Conservation (phyloP, 306 rosid genomes). For the Neltuma alba region DNA sequence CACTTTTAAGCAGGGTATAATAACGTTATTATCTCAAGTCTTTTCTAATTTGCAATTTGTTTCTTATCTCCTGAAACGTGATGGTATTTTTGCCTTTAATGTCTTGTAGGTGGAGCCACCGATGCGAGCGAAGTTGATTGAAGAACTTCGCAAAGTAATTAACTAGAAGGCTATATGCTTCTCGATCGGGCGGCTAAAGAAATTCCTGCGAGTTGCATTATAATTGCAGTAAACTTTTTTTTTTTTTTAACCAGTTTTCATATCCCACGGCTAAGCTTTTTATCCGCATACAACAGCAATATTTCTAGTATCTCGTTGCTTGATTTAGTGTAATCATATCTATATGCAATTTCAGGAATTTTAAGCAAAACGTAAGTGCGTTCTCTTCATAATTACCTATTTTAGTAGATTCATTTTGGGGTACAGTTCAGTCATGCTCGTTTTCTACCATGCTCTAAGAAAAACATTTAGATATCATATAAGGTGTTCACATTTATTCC, state of each 20-base stretch:
- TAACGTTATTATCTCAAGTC: neutral
- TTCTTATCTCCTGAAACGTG: conserved; percentile 24
- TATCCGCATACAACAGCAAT: neutral
- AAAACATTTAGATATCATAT: neutral
- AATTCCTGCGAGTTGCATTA: neutral
- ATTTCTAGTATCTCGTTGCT: conserved; percentile 23
- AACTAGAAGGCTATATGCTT: conserved; percentile 34
- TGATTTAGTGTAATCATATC: conserved; percentile 34
- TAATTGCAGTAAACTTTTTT: neutral
- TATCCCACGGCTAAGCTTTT: conserved; percentile 1
- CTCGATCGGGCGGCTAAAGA: neutral
- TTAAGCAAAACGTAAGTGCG: neutral
- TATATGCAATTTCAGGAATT: conserved; percentile 32
- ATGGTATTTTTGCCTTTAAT: conserved; percentile 32
- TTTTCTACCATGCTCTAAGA: neutral
- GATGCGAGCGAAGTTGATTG: conserved; percentile 53
- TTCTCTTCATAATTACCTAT: neutral
- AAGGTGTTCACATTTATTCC: neutral
- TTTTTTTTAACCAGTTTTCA: conserved; percentile 17
- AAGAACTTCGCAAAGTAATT: conserved; percentile 82
- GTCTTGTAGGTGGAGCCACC: conserved; percentile 77
- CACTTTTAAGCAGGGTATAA: conserved; percentile 88
- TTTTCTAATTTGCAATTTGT: conserved; percentile 18
- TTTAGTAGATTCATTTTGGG: neutral
- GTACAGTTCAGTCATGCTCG: neutral